Evolutionary conservation across 176 grass and related monocot species (phyloP).

Genomic region (Juncus effusus): DNA sequence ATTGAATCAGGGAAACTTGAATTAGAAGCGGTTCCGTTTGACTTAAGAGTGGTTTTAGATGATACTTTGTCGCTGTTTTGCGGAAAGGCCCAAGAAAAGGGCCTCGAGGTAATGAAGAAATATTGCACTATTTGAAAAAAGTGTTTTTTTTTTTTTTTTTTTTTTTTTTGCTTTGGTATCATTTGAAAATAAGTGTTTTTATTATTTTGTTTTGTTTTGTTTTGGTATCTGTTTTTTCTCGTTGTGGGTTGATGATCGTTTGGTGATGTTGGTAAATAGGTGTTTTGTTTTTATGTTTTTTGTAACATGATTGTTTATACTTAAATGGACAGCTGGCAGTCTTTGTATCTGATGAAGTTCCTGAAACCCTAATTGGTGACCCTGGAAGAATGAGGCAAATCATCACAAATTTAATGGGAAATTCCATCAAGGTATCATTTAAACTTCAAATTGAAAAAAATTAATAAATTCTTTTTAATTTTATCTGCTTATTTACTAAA

Average conservation of each 20-base stretch:
- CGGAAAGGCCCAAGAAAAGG: slow-evolving; percentile 95
- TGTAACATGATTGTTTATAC: too few species aligned
- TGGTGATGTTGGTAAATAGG: too few species aligned
- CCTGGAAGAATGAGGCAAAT: slow-evolving; percentile 87
- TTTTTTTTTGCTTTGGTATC: neutral
- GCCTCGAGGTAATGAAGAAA: slow-evolving; percentile 60
- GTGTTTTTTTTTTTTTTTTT: neutral
- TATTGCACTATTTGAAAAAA: slow-evolving; percentile 3
- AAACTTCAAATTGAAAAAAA: slow-evolving; percentile 14
- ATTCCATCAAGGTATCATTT: slow-evolving; percentile 87
- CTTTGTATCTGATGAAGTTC: slow-evolving; percentile 91
- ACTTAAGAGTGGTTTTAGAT: slow-evolving; percentile 78
- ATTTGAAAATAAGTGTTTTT: neutral
- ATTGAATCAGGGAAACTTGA: slow-evolving; percentile 98
- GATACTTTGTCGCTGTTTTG: slow-evolving; percentile 91
- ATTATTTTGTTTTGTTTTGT: slow-evolving; percentile 30
- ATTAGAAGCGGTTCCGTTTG: slow-evolving; percentile 76
- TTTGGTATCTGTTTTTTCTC: slow-evolving; percentile 18
- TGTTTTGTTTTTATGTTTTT: too few species aligned
- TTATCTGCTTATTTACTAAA: neutral
- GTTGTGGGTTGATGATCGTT: neutral
- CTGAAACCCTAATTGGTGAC: slow-evolving; percentile 77
- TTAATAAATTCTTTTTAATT: slow-evolving; percentile 7
- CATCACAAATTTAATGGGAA: slow-evolving; percentile 96
- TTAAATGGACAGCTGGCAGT: slow-evolving; percentile 60